Base-by-base conservation (phyloP, 139 green algal genomes). In the Tetraselmis striata region DNA sequence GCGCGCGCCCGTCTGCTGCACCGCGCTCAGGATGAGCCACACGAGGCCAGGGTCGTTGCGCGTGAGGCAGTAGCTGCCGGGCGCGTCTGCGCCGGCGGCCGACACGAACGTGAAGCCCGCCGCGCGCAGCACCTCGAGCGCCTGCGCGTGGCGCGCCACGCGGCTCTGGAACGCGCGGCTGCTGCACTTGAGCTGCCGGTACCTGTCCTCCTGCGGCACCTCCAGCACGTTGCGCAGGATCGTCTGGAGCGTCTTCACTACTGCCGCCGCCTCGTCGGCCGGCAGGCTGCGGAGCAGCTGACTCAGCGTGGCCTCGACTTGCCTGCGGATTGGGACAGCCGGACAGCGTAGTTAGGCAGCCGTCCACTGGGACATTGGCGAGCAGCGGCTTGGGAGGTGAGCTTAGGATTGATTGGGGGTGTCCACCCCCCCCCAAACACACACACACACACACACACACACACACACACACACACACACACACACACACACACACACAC, bases 21-120 rank as follows among this genome's bases (percentile, higher is more conserved):
- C 80, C 74, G 31, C 84, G 22, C 75, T 80, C 76, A 89, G 30
- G 31, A 86, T 79, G 80, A 90, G 77, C 87, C 87, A 90, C 75
- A 89, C 2, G 32, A 90, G 75, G 58, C 87, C 87, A 2, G 85
- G 85, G 30, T 90, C 87, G 1, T 86, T 29, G 1, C 87, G 77
- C 30, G 58, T 31, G 67, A 84, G 82, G 45, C 45, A 28, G 74
- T 29, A 28, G 58, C 58, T 23, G 18, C 58, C 58, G 58, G 18
- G 18, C 58, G 18, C 58, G n/a, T n/a, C n/a, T 2, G 26, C 74
- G 5, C 25, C 77, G 27, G 32, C 76, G 1, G 75, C 23, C 59
- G 32, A 22, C 74, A 81, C 59, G 59, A 86, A 58, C 2, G 58
- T 30, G 32, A 90, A 90, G 0, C 87, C 87, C 26, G 87, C 84